Evolutionary conservation across 495 filamentous ascomycete species (phyloP).

Genomic region (Aspergillus affinis): DNA sequence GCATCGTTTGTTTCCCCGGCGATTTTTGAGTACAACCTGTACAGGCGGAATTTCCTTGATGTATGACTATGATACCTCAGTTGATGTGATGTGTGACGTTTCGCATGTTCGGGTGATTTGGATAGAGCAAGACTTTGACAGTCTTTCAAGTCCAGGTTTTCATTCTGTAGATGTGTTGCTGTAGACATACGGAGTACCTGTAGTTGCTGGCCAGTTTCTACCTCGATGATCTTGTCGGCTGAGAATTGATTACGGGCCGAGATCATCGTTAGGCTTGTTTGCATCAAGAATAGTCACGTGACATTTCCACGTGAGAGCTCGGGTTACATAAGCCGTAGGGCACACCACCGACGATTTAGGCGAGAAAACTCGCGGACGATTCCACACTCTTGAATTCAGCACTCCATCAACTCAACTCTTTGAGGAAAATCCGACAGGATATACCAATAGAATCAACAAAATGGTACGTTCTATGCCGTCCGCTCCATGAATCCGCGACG

Average conservation of each 20-base stretch:
- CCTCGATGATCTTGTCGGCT: too few species aligned
- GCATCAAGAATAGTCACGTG: too few species aligned
- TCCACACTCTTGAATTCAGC: slow-evolving; percentile 24
- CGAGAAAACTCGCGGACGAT: slow-evolving; percentile 29
- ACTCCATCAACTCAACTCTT: slow-evolving; percentile 48
- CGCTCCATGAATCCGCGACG: not conserved
- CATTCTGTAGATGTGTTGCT: not conserved
- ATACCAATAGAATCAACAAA: slow-evolving; percentile 34
- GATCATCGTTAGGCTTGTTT: too few species aligned
- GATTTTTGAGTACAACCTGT: slow-evolving; percentile 30
- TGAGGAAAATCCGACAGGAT: slow-evolving; percentile 62
- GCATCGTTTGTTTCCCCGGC: slow-evolving; percentile 23
- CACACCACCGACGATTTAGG: slow-evolving; percentile 36
- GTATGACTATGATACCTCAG: slow-evolving; percentile 55
- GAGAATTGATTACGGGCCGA: too few species aligned
- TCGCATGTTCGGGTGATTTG: slow-evolving; percentile 8
- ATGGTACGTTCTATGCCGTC: slow-evolving; percentile 34
- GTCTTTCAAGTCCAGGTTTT: not conserved
- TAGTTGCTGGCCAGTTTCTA: not conserved
- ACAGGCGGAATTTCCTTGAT: slow-evolving; percentile 39
- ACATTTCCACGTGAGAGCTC: slow-evolving; percentile 3
- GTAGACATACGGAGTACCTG: slow-evolving; percentile 14
- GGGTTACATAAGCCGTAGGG: slow-evolving; percentile 39
- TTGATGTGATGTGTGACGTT: slow-evolving; percentile 31
- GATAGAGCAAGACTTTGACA: slow-evolving; percentile 9